Base-by-base conservation (phyloP, 768 basidiomycete genomes). In the Pholiota molesta region DNA sequence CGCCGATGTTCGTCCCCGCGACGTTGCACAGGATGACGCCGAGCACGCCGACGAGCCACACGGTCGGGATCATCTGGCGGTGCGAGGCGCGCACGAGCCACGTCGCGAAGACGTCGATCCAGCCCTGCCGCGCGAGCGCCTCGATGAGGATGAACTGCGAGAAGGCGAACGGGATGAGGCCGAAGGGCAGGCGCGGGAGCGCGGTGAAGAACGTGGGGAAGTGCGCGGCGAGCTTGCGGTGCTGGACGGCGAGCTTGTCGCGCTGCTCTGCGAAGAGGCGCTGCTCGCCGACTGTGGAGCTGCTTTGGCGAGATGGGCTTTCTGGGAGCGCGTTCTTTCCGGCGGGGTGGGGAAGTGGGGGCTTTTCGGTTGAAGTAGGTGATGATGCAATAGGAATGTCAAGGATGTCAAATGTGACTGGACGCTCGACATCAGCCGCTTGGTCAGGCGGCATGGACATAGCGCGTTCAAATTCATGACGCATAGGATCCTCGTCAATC, bases 71-170 rank as follows among this genome's bases (percentile, higher is more conserved):
- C 62, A 85, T 78, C 51, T 82, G 65, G 0, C 75, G 67, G 16
- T 72, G 49, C 0, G 79, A 79, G 17, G 74, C 88, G 69, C 67
- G 78, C 56, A 78, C 70, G 37, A 89, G 79, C 91, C 92, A 93
- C 26, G 57, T 57, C 17, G 87, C 89, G 70, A 96, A 97, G 23
- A 95, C 81, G 13, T 86, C 80, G 9, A 97, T 93, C 95, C 96
- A 99, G 28, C 94, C 94, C 61, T 89, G 87, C 63, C 86, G 81
- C 13, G 87, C 81, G 6, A 99, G 82, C 0, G 83, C 91, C 70
- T 96, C 91, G 61, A 97, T 93, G 60, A 99, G 85, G 66, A 98
- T 94, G 77, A 99, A 98, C 74, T 96, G 94, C 0, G 91, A 89
- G 71, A 98, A 95, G 0, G 95, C 92, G 70, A 99, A 99, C 0